These are phyloP conservation scores for Paratinospora sagittata DNA, from an alignment of 164 flowering plant genomes.

Conservation along the genomic window DNA sequence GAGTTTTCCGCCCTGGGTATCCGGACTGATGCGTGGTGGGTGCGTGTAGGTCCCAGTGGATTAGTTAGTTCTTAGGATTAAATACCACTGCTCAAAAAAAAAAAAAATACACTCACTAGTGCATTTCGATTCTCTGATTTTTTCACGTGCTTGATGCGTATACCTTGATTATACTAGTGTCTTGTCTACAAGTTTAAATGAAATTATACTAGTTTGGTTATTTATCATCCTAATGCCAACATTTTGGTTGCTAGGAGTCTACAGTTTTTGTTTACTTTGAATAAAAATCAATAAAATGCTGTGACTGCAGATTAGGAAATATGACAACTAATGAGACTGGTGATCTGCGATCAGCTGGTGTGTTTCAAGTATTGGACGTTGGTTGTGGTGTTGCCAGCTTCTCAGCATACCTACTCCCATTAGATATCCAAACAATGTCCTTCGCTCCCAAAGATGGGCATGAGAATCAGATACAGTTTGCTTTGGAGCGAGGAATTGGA, in stretches of 20 bases:
- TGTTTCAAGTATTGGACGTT: slow-evolving; percentile 85
- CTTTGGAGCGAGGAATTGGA: slow-evolving; percentile 89
- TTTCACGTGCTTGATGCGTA: no score
- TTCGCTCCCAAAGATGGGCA: slow-evolving; percentile 99
- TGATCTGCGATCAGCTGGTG: slow-evolving; percentile 80
- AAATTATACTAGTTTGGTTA: background rate
- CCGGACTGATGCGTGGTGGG: no score
- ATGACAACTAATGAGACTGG: slow-evolving; percentile 85
- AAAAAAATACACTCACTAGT: no score
- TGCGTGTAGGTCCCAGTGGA: no score
- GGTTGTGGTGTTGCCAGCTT: slow-evolving; percentile 99
- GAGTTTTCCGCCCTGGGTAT: no score
- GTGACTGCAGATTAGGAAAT: slow-evolving; percentile 76
- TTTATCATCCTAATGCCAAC: background rate
- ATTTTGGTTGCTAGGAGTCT: background rate
- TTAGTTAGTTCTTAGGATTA: no score
- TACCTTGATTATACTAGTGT: no score
- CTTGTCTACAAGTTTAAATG: background rate
- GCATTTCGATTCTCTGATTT: no score
- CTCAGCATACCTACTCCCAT: slow-evolving; percentile 82
- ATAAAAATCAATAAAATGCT: background rate
- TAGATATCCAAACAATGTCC: slow-evolving; percentile 88
- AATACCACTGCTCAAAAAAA: no score
- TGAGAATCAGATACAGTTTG: slow-evolving; percentile 97
- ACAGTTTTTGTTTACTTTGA: background rate